phyloP scores from a whole-genome alignment of 2,329 filamentous ascomycete genomes.

The Curvularia sp. region DNA sequence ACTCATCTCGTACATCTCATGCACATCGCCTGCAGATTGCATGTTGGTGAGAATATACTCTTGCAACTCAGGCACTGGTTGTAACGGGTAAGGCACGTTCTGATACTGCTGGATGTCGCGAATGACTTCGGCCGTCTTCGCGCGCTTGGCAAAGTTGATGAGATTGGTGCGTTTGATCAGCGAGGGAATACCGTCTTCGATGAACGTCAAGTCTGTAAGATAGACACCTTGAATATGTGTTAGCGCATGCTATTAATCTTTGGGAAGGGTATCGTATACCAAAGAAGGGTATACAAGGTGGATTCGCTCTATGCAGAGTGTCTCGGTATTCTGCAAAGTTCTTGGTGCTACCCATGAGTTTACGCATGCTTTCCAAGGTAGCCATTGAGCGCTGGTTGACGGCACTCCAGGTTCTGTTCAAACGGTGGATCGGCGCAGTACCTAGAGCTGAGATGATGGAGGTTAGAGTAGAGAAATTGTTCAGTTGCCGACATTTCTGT shows the following conservation, averaged over 20 bases:
- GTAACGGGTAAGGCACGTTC: slow-evolving; percentile 92
- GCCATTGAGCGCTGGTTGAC: slow-evolving; percentile 84
- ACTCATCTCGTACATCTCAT: slow-evolving; percentile 99
- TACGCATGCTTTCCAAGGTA: slow-evolving; percentile 87
- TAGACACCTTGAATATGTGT: slow-evolving; percentile 74
- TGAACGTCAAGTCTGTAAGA: slow-evolving; percentile 95
- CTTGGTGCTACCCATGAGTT: slow-evolving; percentile 95
- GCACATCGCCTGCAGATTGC: slow-evolving; percentile 92
- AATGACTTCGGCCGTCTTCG: slow-evolving; percentile 97
- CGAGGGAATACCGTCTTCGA: slow-evolving; percentile 96
- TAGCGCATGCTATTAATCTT: neutral
- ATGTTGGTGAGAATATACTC: slow-evolving; percentile 98
- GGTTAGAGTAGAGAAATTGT: slow-evolving; percentile 97
- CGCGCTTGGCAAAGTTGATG: slow-evolving; percentile 98
- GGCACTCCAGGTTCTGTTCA: slow-evolving; percentile 93
- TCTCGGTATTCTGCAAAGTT: slow-evolving; percentile 98
- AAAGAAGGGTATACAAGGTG: slow-evolving; percentile 97
- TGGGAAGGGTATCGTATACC: slow-evolving; percentile 62
- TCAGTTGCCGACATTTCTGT: slow-evolving; percentile 89
- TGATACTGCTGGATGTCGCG: slow-evolving; percentile 99
- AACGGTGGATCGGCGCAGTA: slow-evolving; percentile 91
- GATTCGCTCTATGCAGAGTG: slow-evolving; percentile 87
- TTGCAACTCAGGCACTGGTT: slow-evolving; percentile 88
- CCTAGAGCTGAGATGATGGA: slow-evolving; percentile 96
- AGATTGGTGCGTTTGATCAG: slow-evolving; percentile 95